Evolutionary conservation across 2,329 filamentous ascomycete species (phyloP), one percentile per base, ranked within the genome.

Genomic region (Paramyrothecium roridum): DNA sequence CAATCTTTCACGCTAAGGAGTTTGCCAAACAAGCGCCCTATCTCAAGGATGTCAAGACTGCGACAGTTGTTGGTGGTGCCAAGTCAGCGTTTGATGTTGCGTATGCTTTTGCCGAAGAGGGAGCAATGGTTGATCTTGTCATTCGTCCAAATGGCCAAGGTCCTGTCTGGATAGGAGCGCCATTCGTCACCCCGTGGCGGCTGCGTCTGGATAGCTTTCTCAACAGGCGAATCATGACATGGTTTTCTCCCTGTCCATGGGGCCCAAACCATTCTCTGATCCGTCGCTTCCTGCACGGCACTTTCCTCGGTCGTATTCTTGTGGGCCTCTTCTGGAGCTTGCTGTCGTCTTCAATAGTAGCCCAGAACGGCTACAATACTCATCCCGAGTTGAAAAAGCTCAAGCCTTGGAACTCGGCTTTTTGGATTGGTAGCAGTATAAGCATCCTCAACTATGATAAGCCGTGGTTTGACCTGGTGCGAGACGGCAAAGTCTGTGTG

Each of bases 231-330:
- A 78, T 86, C 57, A 69, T 89, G 53, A 84, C 81, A 2, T 89
- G 84, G 81, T 81, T 90, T 66, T 83, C 79, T 48, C 86, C 87
- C 0, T 89, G 85, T 62, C 78, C 82, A 4, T 90, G 84, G 83
- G 85, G 83, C 2, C 82, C 83, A 59, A 83, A 81, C 1, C 82
- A 75, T 54, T 73, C 76, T 3, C 72, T 68, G 40, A 67, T 79
- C 0, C 73, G 80, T 13, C 67, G 65, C 10, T 79, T 82, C 55
- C 67, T 85, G 26, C 81, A 85, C 55, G 71, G 75, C 3, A 85
- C 78, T 0, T 67, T 67, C 53, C 54, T 83, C 2, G 82, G 82
- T 3, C 73, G 79, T 4, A 73, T 72, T 40, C 57, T 85, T 3
- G 76, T 81, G 3, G 67, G 75, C 19, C 63, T 61, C 2, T 83